Base-by-base conservation (phyloP, 805 yeast species). In the Cyberlindnera suaveolens region DNA sequence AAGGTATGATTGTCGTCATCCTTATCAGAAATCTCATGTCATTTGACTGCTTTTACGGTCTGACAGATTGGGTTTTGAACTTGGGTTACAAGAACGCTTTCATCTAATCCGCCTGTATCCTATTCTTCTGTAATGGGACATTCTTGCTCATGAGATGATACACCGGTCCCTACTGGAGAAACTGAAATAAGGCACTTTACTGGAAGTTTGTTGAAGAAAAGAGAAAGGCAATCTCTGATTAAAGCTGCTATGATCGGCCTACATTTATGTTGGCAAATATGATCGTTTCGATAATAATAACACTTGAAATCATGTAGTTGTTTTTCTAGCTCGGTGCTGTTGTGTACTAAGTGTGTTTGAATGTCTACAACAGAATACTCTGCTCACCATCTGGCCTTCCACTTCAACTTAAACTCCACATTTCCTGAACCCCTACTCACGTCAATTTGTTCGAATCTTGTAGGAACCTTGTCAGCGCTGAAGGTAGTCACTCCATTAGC, bases 41-140 rank as follows among this genome's bases (percentile, higher is more conserved):
- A 14, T 80, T 80, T 54, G 81, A 76, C 4, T 71, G 76, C 58
- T 74, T 73, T 39, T 80, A 79, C 45, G 84, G 80, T 20, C 69
- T 77, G 46, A 77, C 80, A 3, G 75, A 78, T 15, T 80, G 83
- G 79, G 64, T 78, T 30, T 60, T 53, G 3, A 67, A 72, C 49
- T 59, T 67, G 40, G 85, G 85, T 1, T 63, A 68, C 42, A 77
- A 78, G 50, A 72, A 78, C 51, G 69, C 80, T n/a, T 79, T 78
- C 48, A 70, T 79, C 39, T 72, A 76, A 2, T 74, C 79, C 11
- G 82, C 77, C 1, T 73, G 74, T 43, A 67, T 78, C 49, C 69
- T 76, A 40, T 57, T 78, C 31, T 69, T 68, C 36, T 48, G 54
- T 26, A 52, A 53, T 35, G 48, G 46, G 34, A 52, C 57, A 2